These are phyloP conservation scores for Candida quercuum DNA, from an alignment of 805 yeast species.

Conservation along the genomic window DNA sequence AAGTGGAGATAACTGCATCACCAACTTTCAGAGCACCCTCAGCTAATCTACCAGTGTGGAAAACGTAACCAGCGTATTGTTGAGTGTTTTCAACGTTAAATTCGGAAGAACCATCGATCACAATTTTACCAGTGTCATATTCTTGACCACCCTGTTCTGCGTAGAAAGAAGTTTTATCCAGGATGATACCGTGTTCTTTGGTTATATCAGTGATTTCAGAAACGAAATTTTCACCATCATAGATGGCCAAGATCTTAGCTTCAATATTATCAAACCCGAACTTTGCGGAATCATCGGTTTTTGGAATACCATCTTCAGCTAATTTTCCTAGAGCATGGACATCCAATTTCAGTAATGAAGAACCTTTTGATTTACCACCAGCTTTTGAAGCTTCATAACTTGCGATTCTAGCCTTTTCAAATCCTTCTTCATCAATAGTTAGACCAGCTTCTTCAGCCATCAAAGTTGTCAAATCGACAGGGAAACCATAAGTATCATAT, in stretches of 20 bases:
- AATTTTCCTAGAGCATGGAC: constrained; percentile 83
- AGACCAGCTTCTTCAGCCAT: constrained; percentile 99
- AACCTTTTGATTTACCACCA: constrained; percentile 57
- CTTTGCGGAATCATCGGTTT: constrained; percentile 80
- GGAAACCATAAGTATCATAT: constrained; percentile 98
- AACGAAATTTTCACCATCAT: constrained; percentile 60
- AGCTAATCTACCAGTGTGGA: constrained; percentile 82
- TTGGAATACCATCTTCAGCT: constrained; percentile 56
- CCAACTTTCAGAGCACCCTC: constrained; percentile 72
- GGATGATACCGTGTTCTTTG: constrained; percentile 69
- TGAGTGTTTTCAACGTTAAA: constrained; percentile 91
- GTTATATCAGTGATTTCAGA: constrained; percentile 38
- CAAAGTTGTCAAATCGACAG: constrained; percentile 93
- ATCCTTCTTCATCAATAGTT: constrained; percentile 86
- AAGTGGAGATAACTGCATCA: constrained; percentile 76
- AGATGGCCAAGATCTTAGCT: constrained; percentile 67
- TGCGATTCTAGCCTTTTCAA: constrained; percentile 83
- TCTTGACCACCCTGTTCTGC: constrained; percentile 99
- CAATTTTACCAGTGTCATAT: constrained; percentile 88
- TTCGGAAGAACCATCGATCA: constrained; percentile 81
- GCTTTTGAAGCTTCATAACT: constrained; percentile 96
- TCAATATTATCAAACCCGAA: constrained; percentile 66
- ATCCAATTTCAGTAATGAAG: constrained; percentile 69
- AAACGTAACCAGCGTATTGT: constrained; percentile 87
- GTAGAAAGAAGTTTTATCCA: constrained; percentile 90